Conservation (phyloP, 2,329 filamentous ascomycete genomes). For the Pyricularia grisea region DNA sequence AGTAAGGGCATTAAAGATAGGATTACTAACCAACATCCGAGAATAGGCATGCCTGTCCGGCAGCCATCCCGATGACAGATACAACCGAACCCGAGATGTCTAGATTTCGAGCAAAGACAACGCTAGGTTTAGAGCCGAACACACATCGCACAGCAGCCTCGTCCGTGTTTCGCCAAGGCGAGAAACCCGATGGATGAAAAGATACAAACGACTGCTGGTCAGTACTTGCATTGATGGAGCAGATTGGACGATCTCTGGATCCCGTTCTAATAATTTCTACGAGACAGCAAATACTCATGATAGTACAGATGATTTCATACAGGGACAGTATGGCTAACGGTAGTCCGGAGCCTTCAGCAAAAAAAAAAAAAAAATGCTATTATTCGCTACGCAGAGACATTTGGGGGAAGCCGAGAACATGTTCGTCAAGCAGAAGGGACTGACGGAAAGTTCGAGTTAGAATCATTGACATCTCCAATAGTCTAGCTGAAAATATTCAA, state of each 20-base stretch:
- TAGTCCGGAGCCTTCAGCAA: not conserved
- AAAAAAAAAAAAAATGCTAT: not conserved
- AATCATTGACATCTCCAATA: not conserved
- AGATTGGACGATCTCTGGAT: not conserved
- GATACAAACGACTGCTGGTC: not conserved
- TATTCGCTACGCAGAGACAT: not conserved
- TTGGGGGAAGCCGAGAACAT: not conserved
- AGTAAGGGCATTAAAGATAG: not conserved
- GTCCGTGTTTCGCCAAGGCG: not conserved
- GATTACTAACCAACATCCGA: not conserved
- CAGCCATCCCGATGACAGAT: not conserved
- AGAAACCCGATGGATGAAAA: not conserved
- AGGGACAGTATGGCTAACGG: not conserved
- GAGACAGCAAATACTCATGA: not conserved
- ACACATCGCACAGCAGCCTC: not conserved
- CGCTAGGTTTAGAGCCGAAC: no score
- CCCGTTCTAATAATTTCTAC: not conserved
- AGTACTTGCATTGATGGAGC: not conserved
- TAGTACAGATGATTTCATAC: not conserved
- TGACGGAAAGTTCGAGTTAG: not conserved
- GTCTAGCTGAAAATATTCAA: not conserved
- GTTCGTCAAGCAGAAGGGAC: not conserved
- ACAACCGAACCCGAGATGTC: not conserved
- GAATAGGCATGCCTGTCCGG: not conserved
- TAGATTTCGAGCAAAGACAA: not conserved